Percentiles rank a stretch among this genome's conserved stretches.
Evolutionary conservation across 352 stramenopile species (phyloP).

Genomic region (Salisapilia sapeloensis): DNA sequence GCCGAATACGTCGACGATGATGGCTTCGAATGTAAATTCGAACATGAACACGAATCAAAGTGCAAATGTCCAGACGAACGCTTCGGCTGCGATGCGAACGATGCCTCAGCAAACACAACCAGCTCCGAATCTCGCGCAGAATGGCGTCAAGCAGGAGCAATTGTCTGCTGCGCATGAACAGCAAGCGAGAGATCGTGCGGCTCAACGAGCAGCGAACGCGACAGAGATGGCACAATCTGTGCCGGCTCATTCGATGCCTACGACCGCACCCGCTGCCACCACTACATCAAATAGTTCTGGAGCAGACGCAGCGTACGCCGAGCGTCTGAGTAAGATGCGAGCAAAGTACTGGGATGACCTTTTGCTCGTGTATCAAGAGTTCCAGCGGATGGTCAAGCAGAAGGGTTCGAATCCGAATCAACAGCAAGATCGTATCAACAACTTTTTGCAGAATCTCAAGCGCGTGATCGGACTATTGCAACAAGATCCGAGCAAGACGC

Average conservation of each 20-base stretch:
- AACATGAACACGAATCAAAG: background rate
- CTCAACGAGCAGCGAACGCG: conserved; percentile 44
- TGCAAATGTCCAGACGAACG: conserved; percentile 12
- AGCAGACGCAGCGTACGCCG: conserved; percentile 33
- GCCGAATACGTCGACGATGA: background rate
- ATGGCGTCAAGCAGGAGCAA: conserved; percentile 38
- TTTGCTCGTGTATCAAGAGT: conserved; percentile 70
- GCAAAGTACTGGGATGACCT: conserved; percentile 73
- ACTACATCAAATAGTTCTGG: conserved; percentile 3
- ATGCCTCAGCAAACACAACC: too few relatives aligned
- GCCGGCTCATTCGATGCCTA: conserved; percentile 12
- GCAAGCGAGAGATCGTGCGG: conserved; percentile 36
- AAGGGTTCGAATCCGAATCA: conserved; percentile 41
- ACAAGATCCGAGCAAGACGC: conserved; percentile 63
- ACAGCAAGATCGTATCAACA: conserved; percentile 69
- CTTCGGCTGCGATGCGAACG: conserved; percentile 1
- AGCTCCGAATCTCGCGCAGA: too few relatives aligned
- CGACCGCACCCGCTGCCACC: conserved; percentile 1
- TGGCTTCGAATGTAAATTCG: background rate
- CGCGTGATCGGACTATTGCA: conserved; percentile 64
- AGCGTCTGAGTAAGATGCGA: conserved; percentile 58
- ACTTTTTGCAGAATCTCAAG: conserved; percentile 63
- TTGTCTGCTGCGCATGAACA: conserved; percentile 31
- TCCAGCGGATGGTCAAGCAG: conserved; percentile 73
- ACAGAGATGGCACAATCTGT: conserved; percentile 22